These are phyloP conservation scores for Pseudocercospora cruenta DNA, from an alignment of 2,329 filamentous ascomycete species.

Conservation along the genomic window DNA sequence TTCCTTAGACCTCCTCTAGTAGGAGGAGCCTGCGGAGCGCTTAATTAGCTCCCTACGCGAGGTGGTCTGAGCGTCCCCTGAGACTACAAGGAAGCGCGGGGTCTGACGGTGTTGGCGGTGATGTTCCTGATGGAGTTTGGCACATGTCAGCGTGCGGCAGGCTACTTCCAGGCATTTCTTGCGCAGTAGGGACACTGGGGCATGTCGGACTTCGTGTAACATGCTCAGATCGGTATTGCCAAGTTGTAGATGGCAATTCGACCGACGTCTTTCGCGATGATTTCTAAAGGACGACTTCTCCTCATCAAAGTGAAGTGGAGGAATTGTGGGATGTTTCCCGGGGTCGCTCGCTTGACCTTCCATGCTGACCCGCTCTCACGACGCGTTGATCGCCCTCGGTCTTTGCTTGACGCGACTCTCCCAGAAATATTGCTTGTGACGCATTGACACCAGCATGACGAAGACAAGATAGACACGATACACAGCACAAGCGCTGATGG, in stretches of 20 bases:
- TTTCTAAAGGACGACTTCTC: too few relatives aligned
- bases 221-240: neutral
- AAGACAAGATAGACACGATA: neutral
- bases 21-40: too few relatives aligned
- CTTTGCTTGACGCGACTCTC: neutral
- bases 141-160: neutral
- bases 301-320: neutral
- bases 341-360: neutral
- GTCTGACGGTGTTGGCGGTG: neutral
- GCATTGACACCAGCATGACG: neutral
- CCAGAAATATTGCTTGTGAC: neutral
- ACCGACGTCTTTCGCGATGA: too few relatives aligned
- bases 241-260: neutral
- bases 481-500: neutral
- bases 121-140: neutral
- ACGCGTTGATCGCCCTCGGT: neutral
- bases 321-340: neutral
- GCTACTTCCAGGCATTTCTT: neutral
- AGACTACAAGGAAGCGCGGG: neutral
- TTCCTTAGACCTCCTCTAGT: too few relatives aligned
- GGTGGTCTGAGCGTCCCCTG: too few relatives aligned
- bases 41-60: too few relatives aligned
- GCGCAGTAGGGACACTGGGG: neutral
- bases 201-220: neutral
- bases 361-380: neutral